Percentiles rank a stretch among this genome's conserved stretches.
Evolutionary conservation across 257 asterid species (phyloP).

Genomic region (Avicennia marina): DNA sequence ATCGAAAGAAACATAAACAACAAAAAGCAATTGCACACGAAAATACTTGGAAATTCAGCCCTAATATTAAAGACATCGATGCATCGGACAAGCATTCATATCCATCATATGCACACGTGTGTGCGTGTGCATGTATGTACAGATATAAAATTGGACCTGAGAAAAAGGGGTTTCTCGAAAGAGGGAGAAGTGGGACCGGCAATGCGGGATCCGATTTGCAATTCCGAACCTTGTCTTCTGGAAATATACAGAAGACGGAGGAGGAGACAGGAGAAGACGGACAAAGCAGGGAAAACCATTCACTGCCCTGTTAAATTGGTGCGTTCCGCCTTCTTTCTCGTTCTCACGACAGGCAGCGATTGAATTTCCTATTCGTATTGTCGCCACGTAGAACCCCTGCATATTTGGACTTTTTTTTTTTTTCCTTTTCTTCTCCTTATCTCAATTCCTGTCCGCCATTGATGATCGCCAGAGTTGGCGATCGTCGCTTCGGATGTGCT

Average conservation of each 20-base stretch:
- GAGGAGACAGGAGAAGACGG: conserved; percentile 3
- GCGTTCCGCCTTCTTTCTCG: too few relatives aligned
- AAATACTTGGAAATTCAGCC: not conserved
- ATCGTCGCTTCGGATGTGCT: not conserved
- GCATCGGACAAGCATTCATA: too few relatives aligned
- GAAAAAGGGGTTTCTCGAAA: conserved; percentile 7
- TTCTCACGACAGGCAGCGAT: too few relatives aligned
- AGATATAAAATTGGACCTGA: conserved; percentile 18
- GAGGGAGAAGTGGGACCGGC: conserved; percentile 30
- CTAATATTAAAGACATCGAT: not conserved
- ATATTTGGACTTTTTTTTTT: not conserved
- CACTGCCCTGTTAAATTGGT: conserved; percentile 17
- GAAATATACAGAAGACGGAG: conserved; percentile 6
- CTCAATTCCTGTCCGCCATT: not conserved
- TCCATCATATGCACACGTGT: not conserved
- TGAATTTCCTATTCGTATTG: not conserved
- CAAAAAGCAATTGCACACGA: not conserved
- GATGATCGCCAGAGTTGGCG: not conserved
- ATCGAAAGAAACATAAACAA: too few relatives aligned
- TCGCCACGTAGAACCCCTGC: not conserved
- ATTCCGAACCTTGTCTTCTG: not conserved
- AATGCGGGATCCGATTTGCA: conserved; percentile 22
- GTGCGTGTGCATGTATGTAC: not conserved
- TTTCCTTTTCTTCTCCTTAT: conserved; percentile 5
- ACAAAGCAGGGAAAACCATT: not conserved